A percentile compares a stretch with the other conserved stretches of the same genome.
Conservation (phyloP, 1,139 yeast genomes). For the Magnusiomyces suaveolens region DNA sequence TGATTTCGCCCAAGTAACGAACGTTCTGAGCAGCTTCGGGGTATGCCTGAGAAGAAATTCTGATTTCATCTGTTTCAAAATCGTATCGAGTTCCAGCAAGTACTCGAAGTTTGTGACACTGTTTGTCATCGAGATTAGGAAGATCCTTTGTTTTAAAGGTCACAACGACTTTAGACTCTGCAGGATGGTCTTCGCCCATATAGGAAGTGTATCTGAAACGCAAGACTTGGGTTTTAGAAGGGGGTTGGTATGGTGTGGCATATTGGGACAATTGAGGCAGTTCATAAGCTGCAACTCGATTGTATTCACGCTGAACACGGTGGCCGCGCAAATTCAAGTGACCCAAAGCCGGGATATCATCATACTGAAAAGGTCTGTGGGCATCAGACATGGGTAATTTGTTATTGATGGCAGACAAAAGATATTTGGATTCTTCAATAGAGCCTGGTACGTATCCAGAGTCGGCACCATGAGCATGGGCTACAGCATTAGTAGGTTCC, state of each 20-base stretch:
- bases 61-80: constrained; percentile 47
- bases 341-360: constrained; percentile 53
- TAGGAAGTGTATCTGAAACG: constrained; percentile 63
- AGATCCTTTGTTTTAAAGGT: constrained; percentile 47
- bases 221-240: constrained; percentile 41
- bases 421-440: constrained; percentile 11
- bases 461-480: constrained; percentile 6
- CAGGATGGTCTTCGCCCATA: constrained; percentile 59
- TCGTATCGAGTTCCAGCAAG: constrained; percentile 75
- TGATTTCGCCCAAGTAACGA: constrained; percentile 54
- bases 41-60: constrained; percentile 53
- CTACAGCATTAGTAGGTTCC: neutral
- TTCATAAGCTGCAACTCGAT: constrained; percentile 82
- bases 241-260: constrained; percentile 36
- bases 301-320: constrained; percentile 50
- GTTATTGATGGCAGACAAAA: constrained; percentile 8
- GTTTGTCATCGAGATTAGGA: constrained; percentile 39
- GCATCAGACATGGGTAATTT: constrained; percentile 25
- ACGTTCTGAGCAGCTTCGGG: constrained; percentile 82
- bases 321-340: constrained; percentile 54
- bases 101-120: constrained; percentile 65
- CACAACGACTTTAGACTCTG: constrained; percentile 60
- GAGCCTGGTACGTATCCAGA: constrained; percentile 14
- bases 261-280: constrained; percentile 72
- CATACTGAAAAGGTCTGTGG: constrained; percentile 38